Base-by-base conservation (phyloP, 208 protist genomes). In the Sergeia podlipaevii region DNA sequence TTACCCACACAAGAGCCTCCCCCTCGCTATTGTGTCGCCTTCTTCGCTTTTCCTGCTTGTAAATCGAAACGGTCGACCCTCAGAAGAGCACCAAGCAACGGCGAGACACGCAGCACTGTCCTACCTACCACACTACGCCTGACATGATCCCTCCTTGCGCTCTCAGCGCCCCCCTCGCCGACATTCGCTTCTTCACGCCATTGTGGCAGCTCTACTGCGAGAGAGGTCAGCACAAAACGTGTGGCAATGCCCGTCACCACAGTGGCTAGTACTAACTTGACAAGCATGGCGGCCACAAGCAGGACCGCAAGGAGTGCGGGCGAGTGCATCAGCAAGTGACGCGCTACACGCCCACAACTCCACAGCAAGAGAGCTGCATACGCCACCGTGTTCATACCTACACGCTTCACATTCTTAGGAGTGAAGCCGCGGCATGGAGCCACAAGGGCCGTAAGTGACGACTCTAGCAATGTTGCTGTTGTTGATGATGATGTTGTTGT, bases 341-440 rank as follows among this genome's bases (percentile, higher is more conserved):
- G 32, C n/a, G 29, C 64, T 39, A 75, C 47, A 18, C 65, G 65
- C 18, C 18, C 51, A 41, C 67, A 24, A 45, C 60, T 70, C 77
- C 73, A 81, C 23, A 78, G 58, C 11, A 85, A 41, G 21, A 81
- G 48, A 10, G 66, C 70, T 10, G 63, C 63, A 57, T 78, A 78
- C 15, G 77, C 50, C 17, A 76, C 49, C 21, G 65, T 59, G 59
- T 77, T 60, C 33, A 81, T 72, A 30, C 70, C 73, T 0, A 59
- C 47, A 13, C 70, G 73, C 28, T 56, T 54, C 13, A 70, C 62
- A 30, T 74, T 65, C 24, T 78, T 80, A 29, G 67, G 73, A 30
- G 69, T 61, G 42, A 81, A 78, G 48, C 72, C 69, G 42, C 32
- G 26, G 10, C 60, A 64, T n/a, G 77, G 61, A 27, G 50, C 32